phyloP scores from a whole-genome alignment of 495 filamentous ascomycete species.

The Ascodesmis nigricans region DNA sequence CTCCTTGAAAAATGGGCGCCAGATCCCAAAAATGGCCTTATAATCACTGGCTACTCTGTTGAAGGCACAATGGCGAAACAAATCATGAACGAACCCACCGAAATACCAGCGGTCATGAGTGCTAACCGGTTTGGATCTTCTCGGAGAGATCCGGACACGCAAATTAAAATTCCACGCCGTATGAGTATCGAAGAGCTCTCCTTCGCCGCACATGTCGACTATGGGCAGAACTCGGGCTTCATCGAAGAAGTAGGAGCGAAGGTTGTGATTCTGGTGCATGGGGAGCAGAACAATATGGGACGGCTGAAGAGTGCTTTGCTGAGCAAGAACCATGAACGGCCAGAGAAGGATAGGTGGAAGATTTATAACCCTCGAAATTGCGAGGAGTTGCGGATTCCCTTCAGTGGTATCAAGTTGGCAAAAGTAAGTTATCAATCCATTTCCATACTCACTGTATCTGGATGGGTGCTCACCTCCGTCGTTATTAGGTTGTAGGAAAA shows the following conservation, averaged over 20 bases:
- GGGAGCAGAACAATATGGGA: conserved; percentile 96
- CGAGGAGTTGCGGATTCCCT: conserved; percentile 85
- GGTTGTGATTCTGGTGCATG: conserved; percentile 93
- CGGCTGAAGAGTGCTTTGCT: conserved; percentile 81
- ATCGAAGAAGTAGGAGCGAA: conserved; percentile 80
- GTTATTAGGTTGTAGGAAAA: conserved; percentile 54
- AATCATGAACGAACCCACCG: conserved; percentile 76
- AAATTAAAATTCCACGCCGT: conserved; percentile 75
- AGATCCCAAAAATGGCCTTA: conserved; percentile 79
- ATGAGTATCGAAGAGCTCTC: conserved; percentile 82
- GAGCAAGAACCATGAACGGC: conserved; percentile 65
- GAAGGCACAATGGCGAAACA: conserved; percentile 97
- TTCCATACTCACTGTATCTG: too few species aligned
- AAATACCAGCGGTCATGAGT: conserved; percentile 82
- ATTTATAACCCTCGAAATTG: conserved; percentile 85
- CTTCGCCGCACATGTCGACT: conserved; percentile 93
- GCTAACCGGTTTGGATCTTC: conserved; percentile 29
- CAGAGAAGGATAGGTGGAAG: conserved; percentile 56
- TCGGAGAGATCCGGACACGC: conserved; percentile 40
- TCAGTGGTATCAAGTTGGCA: conserved; percentile 83
- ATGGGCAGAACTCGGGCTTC: conserved; percentile 82
- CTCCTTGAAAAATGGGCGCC: conserved; percentile 90
- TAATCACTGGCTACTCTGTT: conserved; percentile 94
- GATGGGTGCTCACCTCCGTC: too few species aligned
- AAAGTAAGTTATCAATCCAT: conserved; percentile 27